Percentiles rank a stretch among this genome's conserved stretches.
Conservation (phyloP, 257 asterid species). For the Nicotiana noctiflora region DNA sequence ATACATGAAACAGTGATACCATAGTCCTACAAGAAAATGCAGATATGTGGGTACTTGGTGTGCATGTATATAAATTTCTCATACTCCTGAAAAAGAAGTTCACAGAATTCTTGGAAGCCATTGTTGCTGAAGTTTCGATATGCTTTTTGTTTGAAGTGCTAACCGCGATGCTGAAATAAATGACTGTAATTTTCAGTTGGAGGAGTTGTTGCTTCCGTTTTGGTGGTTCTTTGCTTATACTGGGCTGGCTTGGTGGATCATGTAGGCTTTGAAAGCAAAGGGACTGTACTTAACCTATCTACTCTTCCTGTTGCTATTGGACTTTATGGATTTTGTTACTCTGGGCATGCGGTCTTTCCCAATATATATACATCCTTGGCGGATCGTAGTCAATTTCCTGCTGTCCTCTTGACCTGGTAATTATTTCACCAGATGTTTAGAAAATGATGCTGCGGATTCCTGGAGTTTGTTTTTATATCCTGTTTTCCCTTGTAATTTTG, state of each 20-base stretch:
- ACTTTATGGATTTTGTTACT: slow-evolving; percentile 90
- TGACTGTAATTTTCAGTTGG: slow-evolving; percentile 50
- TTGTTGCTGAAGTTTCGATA: background rate
- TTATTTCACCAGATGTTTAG: background rate
- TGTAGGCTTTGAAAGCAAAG: slow-evolving; percentile 48
- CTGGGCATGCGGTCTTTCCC: slow-evolving; percentile 96
- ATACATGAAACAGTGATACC: background rate
- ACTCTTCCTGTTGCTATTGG: slow-evolving; percentile 94
- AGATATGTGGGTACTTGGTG: background rate
- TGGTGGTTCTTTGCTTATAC: slow-evolving; percentile 72
- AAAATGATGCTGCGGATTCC: background rate
- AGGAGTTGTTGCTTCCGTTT: slow-evolving; percentile 86
- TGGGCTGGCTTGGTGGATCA: slow-evolving; percentile 89
- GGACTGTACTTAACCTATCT: slow-evolving; percentile 58
- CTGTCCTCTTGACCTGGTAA: slow-evolving; percentile 75
- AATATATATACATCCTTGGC: slow-evolving; percentile 87
- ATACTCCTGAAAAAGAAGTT: background rate
- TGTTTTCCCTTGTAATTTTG: background rate
- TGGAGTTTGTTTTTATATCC: slow-evolving; percentile 1
- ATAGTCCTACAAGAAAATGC: slow-evolving; percentile 3
- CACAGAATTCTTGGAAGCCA: background rate
- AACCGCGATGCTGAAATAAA: background rate
- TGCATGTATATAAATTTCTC: background rate
- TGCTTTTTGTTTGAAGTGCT: background rate
- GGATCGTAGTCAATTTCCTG: slow-evolving; percentile 65